Conservation (phyloP, 495 filamentous ascomycete genomes). For the Patellaria atrata region DNA sequence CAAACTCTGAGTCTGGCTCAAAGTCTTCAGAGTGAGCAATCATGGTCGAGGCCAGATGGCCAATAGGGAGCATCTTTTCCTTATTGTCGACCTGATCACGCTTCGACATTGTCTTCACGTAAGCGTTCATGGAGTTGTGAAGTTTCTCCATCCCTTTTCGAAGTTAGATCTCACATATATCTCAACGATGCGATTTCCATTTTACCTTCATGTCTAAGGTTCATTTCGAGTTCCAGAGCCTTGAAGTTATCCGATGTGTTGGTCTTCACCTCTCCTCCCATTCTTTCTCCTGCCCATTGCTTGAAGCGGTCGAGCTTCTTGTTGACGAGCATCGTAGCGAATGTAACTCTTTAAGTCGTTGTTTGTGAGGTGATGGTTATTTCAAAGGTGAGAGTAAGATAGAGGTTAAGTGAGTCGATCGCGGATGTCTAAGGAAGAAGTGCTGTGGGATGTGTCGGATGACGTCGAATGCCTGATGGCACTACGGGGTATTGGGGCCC, state of each 20-base stretch:
- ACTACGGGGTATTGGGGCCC: no score
- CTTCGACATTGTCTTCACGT: conserved; percentile 83
- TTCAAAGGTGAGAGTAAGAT: no score
- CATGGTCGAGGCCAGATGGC: conserved; percentile 76
- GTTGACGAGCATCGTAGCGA: conserved; percentile 68
- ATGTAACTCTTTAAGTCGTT: no score
- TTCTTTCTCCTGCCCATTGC: conserved; percentile 97
- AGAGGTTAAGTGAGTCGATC: no score
- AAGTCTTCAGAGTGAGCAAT: conserved; percentile 88
- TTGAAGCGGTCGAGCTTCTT: conserved; percentile 94
- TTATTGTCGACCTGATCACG: conserved; percentile 69
- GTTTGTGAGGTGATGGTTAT: no score
- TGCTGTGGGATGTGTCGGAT: no score
- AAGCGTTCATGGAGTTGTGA: conserved; percentile 74
- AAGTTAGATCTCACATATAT: background rate
- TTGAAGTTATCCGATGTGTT: conserved; percentile 87
- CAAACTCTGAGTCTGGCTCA: conserved; percentile 81
- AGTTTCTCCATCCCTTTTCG: conserved; percentile 73
- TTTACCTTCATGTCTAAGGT: conserved; percentile 75
- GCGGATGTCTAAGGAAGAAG: no score
- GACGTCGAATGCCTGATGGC: no score
- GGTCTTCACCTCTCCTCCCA: conserved; percentile 88
- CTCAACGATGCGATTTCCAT: background rate
- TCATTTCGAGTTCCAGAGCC: conserved; percentile 84
- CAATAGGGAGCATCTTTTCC: conserved; percentile 73